Base-by-base conservation (phyloP, 139 green algal genomes). In the Closterium sp. region DNA sequence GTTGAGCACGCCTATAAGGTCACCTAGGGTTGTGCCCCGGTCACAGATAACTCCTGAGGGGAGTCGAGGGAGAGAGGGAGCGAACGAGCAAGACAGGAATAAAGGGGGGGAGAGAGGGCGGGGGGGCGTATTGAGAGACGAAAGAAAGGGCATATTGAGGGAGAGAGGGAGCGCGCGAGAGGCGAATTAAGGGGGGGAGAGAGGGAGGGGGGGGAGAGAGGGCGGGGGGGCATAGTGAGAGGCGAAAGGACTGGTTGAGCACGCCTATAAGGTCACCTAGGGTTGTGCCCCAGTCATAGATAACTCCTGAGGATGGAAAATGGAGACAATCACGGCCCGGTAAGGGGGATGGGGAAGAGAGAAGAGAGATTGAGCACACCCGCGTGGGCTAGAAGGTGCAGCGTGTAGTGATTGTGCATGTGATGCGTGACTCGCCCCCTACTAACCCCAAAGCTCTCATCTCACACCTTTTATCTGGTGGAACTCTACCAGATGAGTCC, bases 401-500 rank as follows among this genome's bases (percentile, higher is more conserved):
- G n/a, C n/a, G n/a, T n/a, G n/a, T n/a, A n/a, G n/a, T n/a, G n/a
- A n/a, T n/a, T n/a, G n/a, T n/a, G n/a, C n/a, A n/a, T n/a, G n/a
- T n/a, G n/a, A n/a, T n/a, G n/a, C n/a, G n/a, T n/a, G n/a, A n/a
- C n/a, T n/a, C n/a, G n/a, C n/a, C n/a, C n/a, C n/a, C n/a, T n/a
- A n/a, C n/a, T n/a, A n/a, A n/a, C n/a, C n/a, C n/a, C n/a, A n/a
- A n/a, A n/a, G n/a, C n/a, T n/a, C n/a, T n/a, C n/a, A n/a, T n/a
- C n/a, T n/a, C 89, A 30, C 64, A 89, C 89, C 94, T 89, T 95
- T 92, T 4, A 98, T 96, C 93, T 99, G 98, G 95, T 99, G 98
- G 93, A 99, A 99, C 95, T 99, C 98, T 2, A 98, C 98, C 88
- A 99, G 93, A 94, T 99, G 98, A 23, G 98, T 99, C 21, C 97